phyloP scores from a whole-genome alignment of 1,284 basidiomycete genomes.

The Pascua guehoae region DNA sequence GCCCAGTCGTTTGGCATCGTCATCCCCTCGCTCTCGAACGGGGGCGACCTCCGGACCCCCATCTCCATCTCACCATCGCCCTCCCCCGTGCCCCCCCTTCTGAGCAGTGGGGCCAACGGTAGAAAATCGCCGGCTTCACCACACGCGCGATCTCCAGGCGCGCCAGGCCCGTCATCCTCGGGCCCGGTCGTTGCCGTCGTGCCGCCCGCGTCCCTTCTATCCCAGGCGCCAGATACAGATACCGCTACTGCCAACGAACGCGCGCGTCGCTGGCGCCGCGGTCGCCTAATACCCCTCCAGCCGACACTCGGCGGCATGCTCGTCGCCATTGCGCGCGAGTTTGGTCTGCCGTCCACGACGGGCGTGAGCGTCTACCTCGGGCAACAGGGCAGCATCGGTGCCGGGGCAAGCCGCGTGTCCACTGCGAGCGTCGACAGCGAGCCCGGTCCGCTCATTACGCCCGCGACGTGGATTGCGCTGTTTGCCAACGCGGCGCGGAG shows the following conservation, averaged over 20 bases:
- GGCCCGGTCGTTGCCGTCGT: slow-evolving; percentile 36
- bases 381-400: background rate
- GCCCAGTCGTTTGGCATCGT: slow-evolving; percentile 46
- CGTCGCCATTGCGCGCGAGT: slow-evolving; percentile 45
- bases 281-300: slow-evolving; percentile 41
- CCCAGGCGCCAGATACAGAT: slow-evolving; percentile 7
- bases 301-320: slow-evolving; percentile 45
- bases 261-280: slow-evolving; percentile 35
- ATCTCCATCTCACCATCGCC: slow-evolving; percentile 5
- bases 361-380: slow-evolving; percentile 44
- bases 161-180: background rate
- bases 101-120: background rate
- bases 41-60: background rate
- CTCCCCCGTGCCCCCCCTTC: background rate
- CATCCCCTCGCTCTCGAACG: slow-evolving; percentile 21
- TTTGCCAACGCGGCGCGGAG: slow-evolving; percentile 19
- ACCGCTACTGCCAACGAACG: slow-evolving; percentile 18
- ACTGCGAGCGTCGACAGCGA: background rate
- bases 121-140: too few relatives aligned
- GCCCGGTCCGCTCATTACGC: slow-evolving; percentile 35
- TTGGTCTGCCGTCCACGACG: slow-evolving; percentile 39
- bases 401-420: background rate
- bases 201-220: slow-evolving; percentile 33
- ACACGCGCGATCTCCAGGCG: too few relatives aligned
- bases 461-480: slow-evolving; percentile 35